phyloP scores from a whole-genome alignment of 176 grass and related monocot genomes.

The Alopecurus myosuroides region DNA sequence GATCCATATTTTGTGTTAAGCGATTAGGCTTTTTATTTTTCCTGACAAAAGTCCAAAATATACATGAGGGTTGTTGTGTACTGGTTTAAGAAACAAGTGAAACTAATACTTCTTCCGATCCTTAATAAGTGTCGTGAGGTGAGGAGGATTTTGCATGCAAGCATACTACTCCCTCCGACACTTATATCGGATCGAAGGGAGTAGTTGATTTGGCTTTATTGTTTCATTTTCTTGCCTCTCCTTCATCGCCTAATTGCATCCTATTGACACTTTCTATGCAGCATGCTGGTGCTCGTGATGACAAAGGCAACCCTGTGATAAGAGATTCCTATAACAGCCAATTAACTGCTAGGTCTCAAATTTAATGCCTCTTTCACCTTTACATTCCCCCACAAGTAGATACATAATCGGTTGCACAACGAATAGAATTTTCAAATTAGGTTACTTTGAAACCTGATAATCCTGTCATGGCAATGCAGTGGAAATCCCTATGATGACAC shows the following conservation, averaged over 20 bases:
- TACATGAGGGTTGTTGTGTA: background rate
- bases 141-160: no score
- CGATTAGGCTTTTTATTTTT: background rate
- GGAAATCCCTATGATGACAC: constrained; percentile 94
- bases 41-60: background rate
- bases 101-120: no score
- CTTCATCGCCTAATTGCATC: background rate
- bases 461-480: constrained; percentile 38
- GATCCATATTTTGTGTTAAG: background rate
- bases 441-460: constrained; percentile 6
- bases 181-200: no score
- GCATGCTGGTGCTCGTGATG: constrained; percentile 93
- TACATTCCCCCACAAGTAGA: constrained; percentile 14
- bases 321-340: constrained; percentile 95
- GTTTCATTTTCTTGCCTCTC: background rate
- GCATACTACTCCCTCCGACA: no score
- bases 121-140: no score
- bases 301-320: constrained; percentile 71
- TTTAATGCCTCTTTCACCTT: constrained; percentile 15
- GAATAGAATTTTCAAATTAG: background rate
- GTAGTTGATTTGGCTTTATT: background rate
- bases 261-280: constrained; percentile 22
- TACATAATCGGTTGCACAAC: background rate
- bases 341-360: constrained; percentile 86
- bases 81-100: background rate